These are phyloP conservation scores for Rhizopus microsporus DNA, from an alignment of 371 early-diverging fungal species.

Conservation along the genomic window DNA sequence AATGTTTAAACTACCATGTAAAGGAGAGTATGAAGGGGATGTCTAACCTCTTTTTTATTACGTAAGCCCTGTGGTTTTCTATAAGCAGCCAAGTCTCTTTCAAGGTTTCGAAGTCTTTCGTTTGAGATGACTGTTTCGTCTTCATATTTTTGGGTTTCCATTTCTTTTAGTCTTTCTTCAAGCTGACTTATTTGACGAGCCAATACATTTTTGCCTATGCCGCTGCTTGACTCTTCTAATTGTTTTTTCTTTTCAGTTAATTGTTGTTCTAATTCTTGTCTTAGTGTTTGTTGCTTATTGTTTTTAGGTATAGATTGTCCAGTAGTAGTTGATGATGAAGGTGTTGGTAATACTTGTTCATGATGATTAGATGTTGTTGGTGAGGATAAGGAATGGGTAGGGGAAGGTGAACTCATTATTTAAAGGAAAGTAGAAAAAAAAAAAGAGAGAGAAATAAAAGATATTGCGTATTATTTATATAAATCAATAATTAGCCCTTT, in stretches of 20 bases:
- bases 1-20: not conserved
- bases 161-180: constrained; percentile 35
- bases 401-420: constrained; percentile 31
- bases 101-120: constrained; percentile 40
- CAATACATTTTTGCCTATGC: constrained; percentile 48
- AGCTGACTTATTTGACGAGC: constrained; percentile 47
- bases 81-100: constrained; percentile 37
- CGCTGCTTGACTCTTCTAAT: constrained; percentile 43
- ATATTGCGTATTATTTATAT: not conserved
- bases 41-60: constrained; percentile 35
- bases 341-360: constrained; percentile 43
- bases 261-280: constrained; percentile 43
- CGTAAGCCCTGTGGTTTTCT: constrained; percentile 28
- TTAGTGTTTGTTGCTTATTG: constrained; percentile 20
- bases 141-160: constrained; percentile 27
- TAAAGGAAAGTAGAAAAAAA: constrained; percentile 6
- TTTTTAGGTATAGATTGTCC: constrained; percentile 10
- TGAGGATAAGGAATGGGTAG: constrained; percentile 45
- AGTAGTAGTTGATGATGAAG: constrained; percentile 41
- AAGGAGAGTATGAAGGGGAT: constrained; percentile 5
- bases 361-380: constrained; percentile 30
- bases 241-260: constrained; percentile 46
- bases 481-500: not conserved
- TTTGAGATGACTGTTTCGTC: constrained; percentile 20
- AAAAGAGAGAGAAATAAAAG: constrained; percentile 9